Evolutionary conservation across 495 filamentous ascomycete species (phyloP).

Genomic region (Darksidea phi): DNA sequence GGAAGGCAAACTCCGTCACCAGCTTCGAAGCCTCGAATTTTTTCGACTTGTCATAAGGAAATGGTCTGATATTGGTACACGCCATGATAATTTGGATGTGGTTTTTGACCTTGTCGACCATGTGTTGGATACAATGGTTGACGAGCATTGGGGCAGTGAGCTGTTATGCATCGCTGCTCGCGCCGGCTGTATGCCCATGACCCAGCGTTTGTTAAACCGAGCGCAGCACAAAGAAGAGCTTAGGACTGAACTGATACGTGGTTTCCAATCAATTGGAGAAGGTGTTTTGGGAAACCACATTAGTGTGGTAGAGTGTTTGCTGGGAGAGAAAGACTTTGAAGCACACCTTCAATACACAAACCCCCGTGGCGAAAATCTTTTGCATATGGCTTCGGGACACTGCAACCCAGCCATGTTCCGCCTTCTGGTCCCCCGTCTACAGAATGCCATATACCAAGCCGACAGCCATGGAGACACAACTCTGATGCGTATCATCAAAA

Average conservation of each 20-base stretch:
- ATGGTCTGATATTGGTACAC: not conserved
- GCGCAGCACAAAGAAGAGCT: constrained; percentile 1
- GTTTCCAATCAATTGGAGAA: not conserved
- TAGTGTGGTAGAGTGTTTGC: constrained; percentile 12
- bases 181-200: constrained; percentile 12
- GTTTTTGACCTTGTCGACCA: constrained; percentile 6
- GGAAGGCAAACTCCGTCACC: not conserved
- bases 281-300: constrained; percentile 5
- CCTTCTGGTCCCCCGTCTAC: constrained; percentile 5
- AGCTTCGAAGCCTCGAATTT: constrained; percentile 13
- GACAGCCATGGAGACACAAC: constrained; percentile 3
- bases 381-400: constrained; percentile 12
- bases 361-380: not conserved
- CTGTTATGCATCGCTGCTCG: constrained; percentile 14
- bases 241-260: not conserved
- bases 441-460: not conserved
- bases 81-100: constrained; percentile 3
- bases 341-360: not conserved
- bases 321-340: constrained; percentile 1
- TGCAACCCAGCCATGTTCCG: constrained; percentile 15
- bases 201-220: constrained; percentile 6
- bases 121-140: constrained; percentile 12
- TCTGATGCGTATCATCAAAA: constrained; percentile 2
- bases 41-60: constrained; percentile 3
- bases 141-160: constrained; percentile 9